phyloP scores from a whole-genome alignment of 2,329 filamentous ascomycete genomes.

The Periglandula ipomoeae region DNA sequence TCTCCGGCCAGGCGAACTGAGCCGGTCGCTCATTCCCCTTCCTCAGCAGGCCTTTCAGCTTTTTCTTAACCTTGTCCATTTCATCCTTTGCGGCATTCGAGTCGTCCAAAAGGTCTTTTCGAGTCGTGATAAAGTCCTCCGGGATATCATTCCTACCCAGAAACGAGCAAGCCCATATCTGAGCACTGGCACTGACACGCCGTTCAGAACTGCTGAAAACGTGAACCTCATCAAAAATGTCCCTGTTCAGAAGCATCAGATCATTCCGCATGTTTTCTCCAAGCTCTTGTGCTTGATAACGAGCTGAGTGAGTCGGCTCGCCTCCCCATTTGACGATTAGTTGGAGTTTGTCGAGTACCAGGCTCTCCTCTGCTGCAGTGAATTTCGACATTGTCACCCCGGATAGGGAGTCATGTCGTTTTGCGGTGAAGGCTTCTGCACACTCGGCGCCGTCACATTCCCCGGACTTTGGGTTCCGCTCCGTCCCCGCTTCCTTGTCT shows the following conservation, averaged over 20 bases:
- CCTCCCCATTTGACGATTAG: constrained; percentile 99
- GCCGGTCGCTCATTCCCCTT: constrained; percentile 89
- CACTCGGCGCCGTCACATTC: constrained; percentile 11
- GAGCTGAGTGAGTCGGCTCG: constrained; percentile 92
- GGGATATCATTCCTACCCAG: constrained; percentile 77
- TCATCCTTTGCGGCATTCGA: constrained; percentile 98
- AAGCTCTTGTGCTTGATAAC: constrained; percentile 92
- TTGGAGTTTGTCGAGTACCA: constrained; percentile 91
- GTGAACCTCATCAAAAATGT: constrained; percentile 83
- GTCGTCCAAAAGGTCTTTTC: constrained; percentile 92
- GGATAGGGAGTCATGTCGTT: constrained; percentile 74
- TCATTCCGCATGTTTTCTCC: constrained; percentile 96
- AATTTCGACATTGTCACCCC: constrained; percentile 90
- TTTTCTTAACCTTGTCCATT: constrained; percentile 99
- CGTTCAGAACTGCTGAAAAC: constrained; percentile 95
- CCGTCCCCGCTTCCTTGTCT: constrained; percentile 10
- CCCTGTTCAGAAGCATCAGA: constrained; percentile 81
- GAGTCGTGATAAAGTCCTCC: constrained; percentile 77
- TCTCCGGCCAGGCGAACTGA: constrained; percentile 96
- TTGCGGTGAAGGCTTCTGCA: constrained; percentile 29
- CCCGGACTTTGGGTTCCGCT: constrained; percentile 4
- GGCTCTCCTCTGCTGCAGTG: constrained; percentile 83
- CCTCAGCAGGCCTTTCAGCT: constrained; percentile 83
- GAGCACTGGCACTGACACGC: constrained; percentile 87
- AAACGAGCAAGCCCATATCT: constrained; percentile 91